Evolutionary conservation across 371 early-diverging fungal genomes (phyloP).

Genomic region (Parasitella parasitica): DNA sequence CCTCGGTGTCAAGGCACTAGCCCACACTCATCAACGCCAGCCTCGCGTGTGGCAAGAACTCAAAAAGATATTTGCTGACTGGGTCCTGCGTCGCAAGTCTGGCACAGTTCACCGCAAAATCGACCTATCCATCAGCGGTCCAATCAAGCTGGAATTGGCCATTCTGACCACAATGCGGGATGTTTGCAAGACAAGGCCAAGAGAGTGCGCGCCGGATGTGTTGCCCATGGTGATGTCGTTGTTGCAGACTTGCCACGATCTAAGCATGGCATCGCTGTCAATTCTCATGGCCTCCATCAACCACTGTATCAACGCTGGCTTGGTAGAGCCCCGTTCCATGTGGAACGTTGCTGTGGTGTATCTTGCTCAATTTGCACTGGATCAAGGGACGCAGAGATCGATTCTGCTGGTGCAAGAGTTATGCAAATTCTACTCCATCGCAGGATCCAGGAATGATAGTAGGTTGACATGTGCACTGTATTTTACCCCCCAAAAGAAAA

Average conservation of each 20-base stretch:
- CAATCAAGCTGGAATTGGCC: slow-evolving; percentile 55
- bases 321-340: slow-evolving; percentile 57
- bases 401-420: slow-evolving; percentile 23
- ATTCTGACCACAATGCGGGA: slow-evolving; percentile 56
- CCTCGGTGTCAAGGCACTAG: slow-evolving; percentile 50
- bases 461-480: background rate
- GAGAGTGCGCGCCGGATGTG: slow-evolving; percentile 52
- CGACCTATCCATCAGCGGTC: slow-evolving; percentile 22
- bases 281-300: slow-evolving; percentile 49
- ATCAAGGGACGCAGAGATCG: slow-evolving; percentile 7
- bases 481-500: no score
- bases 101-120: slow-evolving; percentile 20
- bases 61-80: slow-evolving; percentile 51
- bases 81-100: slow-evolving; percentile 53
- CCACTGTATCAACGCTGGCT: slow-evolving; percentile 42
- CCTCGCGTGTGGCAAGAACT: slow-evolving; percentile 63
- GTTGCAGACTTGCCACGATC: slow-evolving; percentile 47
- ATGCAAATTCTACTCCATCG: slow-evolving; percentile 52
- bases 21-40: slow-evolving; percentile 46
- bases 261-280: slow-evolving; percentile 48
- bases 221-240: slow-evolving; percentile 55
- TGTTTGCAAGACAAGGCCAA: slow-evolving; percentile 41
- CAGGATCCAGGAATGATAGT: slow-evolving; percentile 55
- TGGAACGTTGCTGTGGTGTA: slow-evolving; percentile 55
- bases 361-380: slow-evolving; percentile 48